phyloP scores from a whole-genome alignment of 768 basidiomycete species.

The Podaxis sp. region DNA sequence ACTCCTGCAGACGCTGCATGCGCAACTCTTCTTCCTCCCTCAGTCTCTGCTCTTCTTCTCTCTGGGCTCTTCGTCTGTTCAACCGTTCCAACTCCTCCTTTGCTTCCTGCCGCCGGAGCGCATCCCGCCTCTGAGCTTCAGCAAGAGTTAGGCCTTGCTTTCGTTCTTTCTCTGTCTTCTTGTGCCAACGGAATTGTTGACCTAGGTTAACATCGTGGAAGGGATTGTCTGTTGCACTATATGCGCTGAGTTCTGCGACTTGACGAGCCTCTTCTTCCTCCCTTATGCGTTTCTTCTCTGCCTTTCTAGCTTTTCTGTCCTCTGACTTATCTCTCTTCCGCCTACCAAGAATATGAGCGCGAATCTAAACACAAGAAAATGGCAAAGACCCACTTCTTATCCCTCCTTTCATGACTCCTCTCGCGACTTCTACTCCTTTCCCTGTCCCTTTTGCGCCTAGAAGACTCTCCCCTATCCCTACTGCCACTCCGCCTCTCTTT shows the following conservation, averaged over 20 bases:
- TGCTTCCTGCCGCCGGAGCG: constrained; percentile 80
- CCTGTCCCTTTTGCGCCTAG: constrained; percentile 26
- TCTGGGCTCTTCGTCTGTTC: constrained; percentile 86
- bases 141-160: constrained; percentile 80
- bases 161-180: constrained; percentile 95
- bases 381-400: constrained; percentile 42
- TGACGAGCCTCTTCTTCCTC: constrained; percentile 91
- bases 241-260: constrained; percentile 93
- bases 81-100: constrained; percentile 93
- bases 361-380: constrained; percentile 11
- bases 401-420: constrained; percentile 37
- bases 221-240: constrained; percentile 95
- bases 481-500: constrained; percentile 30
- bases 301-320: constrained; percentile 81
- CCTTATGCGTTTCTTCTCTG: constrained; percentile 79
- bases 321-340: constrained; percentile 87
- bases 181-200: constrained; percentile 98
- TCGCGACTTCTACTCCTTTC: constrained; percentile 37
- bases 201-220: constrained; percentile 97
- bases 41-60: constrained; percentile 85
- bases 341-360: constrained; percentile 35
- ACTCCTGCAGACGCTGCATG: constrained; percentile 88
- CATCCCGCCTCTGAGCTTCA: constrained; percentile 81
- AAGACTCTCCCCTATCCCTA: constrained; percentile 28
- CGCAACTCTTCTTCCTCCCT: constrained; percentile 92